These are phyloP conservation scores for Mucor velutinosus DNA, from an alignment of 371 early-diverging fungal genomes.

Conservation along the genomic window DNA sequence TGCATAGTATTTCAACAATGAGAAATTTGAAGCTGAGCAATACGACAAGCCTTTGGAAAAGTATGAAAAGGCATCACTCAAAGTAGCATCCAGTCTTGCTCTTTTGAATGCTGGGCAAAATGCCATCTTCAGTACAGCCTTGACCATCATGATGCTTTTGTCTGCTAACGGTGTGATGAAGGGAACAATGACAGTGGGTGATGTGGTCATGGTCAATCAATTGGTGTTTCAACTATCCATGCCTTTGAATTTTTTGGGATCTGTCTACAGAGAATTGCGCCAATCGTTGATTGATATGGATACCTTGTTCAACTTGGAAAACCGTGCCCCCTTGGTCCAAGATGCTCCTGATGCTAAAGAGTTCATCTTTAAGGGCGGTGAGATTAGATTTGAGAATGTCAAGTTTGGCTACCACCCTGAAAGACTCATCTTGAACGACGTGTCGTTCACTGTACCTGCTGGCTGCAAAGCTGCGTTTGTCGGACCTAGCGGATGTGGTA, in stretches of 20 bases:
- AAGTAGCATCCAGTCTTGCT: constrained; percentile 85
- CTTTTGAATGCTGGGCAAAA: constrained; percentile 94
- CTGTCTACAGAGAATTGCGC: constrained; percentile 92
- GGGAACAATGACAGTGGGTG: constrained; percentile 91
- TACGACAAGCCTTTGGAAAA: constrained; percentile 85
- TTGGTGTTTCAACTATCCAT: constrained; percentile 92
- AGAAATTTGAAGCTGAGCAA: constrained; percentile 80
- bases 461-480: constrained; percentile 93
- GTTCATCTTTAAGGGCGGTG: constrained; percentile 59
- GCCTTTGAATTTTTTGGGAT: constrained; percentile 97
- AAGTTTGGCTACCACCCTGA: constrained; percentile 83
- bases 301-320: constrained; percentile 84
- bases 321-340: constrained; percentile 52
- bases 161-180: constrained; percentile 84
- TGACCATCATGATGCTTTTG: constrained; percentile 93
- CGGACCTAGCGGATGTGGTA: constrained; percentile 95
- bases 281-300: constrained; percentile 97
- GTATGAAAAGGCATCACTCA: constrained; percentile 91
- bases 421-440: constrained; percentile 73
- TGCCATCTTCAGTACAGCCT: constrained; percentile 85
- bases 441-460: constrained; percentile 84
- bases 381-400: constrained; percentile 85
- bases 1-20: constrained; percentile 84
- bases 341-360: constrained; percentile 62
- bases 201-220: constrained; percentile 96